These are phyloP conservation scores for Amaranthus tricolor DNA, from an alignment of 179 eudicot species.

Conservation along the genomic window DNA sequence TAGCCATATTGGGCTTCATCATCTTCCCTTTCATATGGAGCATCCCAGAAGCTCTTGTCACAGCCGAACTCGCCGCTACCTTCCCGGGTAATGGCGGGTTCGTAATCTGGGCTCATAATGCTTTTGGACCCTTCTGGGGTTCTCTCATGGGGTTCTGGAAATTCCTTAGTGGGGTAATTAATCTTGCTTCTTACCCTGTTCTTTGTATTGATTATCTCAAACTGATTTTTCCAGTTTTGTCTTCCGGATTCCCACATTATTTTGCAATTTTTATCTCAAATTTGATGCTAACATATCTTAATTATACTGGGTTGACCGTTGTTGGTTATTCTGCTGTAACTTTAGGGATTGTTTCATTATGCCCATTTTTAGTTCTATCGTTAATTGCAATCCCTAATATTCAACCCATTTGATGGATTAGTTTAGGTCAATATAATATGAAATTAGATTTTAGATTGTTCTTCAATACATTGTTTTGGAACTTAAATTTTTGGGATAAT, in stretches of 20 bases:
- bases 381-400: slow-evolving; percentile 47
- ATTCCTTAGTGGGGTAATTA: slow-evolving; percentile 35
- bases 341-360: slow-evolving; percentile 47
- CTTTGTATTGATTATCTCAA: slow-evolving; percentile 40
- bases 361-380: slow-evolving; percentile 53
- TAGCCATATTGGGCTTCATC: slow-evolving; percentile 35
- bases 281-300: slow-evolving; percentile 39
- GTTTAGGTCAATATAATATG: slow-evolving; percentile 38
- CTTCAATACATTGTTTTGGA: slow-evolving; percentile 70
- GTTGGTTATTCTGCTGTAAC: slow-evolving; percentile 60
- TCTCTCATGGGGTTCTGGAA: slow-evolving; percentile 38
- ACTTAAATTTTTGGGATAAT: slow-evolving; percentile 75
- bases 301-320: slow-evolving; percentile 54
- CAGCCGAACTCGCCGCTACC: slow-evolving; percentile 38
- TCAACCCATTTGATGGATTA: slow-evolving; percentile 41
- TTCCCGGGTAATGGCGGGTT: slow-evolving; percentile 40
- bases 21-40: slow-evolving; percentile 49
- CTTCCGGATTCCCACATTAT: slow-evolving; percentile 33
- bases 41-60: slow-evolving; percentile 38
- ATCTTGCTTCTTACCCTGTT: slow-evolving; percentile 36
- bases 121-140: slow-evolving; percentile 43
- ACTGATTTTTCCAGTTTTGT: slow-evolving; percentile 28
- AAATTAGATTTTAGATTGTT: slow-evolving; percentile 53
- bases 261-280: slow-evolving; percentile 39
- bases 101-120: slow-evolving; percentile 33